phyloP scores from a whole-genome alignment of 1,139 yeast genomes.

The Pichia sp. region DNA sequence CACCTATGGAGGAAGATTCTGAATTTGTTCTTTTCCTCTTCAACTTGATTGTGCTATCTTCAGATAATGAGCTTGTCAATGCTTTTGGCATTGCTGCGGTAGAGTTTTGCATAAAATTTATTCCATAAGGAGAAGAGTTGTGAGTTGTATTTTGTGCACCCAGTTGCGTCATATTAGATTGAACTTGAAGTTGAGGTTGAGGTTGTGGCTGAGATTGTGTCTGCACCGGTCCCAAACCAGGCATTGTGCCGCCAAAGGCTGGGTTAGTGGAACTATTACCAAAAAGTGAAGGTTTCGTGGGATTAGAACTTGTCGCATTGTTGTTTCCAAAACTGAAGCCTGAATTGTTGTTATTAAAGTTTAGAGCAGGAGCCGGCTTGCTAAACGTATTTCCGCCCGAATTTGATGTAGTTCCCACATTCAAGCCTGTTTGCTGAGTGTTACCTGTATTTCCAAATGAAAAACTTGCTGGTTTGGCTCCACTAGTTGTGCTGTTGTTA shows the following conservation, averaged over 20 bases:
- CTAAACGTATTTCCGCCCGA: constrained; percentile 3
- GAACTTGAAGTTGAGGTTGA: constrained; percentile 21
- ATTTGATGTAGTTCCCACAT: not conserved
- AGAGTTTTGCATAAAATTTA: constrained; percentile 18
- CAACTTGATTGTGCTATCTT: constrained; percentile 5
- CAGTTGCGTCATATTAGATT: constrained; percentile 5
- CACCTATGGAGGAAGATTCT: constrained; percentile 8
- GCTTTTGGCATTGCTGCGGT: constrained; percentile 30
- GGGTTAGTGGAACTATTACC: constrained; percentile 25
- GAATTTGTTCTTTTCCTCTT: constrained; percentile 28
- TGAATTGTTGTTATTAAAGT: constrained; percentile 12
- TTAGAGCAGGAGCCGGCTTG: not conserved
- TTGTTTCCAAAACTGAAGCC: constrained; percentile 9
- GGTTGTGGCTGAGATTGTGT: constrained; percentile 26
- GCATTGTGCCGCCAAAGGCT: constrained; percentile 7
- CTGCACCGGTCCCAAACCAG: constrained; percentile 13
- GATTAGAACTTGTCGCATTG: constrained; percentile 14
- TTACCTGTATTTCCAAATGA: constrained; percentile 15
- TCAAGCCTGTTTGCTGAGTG: not conserved
- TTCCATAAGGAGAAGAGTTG: constrained; percentile 24
- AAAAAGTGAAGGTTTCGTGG: constrained; percentile 28
- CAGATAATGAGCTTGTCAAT: constrained; percentile 22
- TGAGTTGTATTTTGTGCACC: constrained; percentile 11
- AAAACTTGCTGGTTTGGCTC: constrained; percentile 8
- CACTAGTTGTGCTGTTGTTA: constrained; percentile 7